Percentiles rank a stretch among this genome's conserved stretches.
Conservation (phyloP, 192 early-diverging fungal species). For the Podila horticola region DNA sequence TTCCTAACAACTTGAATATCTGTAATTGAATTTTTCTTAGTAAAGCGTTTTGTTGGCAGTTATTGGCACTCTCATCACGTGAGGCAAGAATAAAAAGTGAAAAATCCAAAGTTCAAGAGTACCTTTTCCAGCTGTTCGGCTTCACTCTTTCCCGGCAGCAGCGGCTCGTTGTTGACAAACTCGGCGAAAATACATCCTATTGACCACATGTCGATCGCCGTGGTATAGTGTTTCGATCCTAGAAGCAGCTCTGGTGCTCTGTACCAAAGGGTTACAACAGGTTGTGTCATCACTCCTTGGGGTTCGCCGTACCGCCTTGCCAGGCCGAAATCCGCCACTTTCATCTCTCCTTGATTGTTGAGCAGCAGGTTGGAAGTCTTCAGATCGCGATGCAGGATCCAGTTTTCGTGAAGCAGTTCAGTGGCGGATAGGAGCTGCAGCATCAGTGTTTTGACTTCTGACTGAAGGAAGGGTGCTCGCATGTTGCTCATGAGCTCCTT, state of each 20-base stretch:
- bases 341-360: conserved; percentile 68
- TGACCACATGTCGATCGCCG: conserved; percentile 88
- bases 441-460: conserved; percentile 87
- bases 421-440: conserved; percentile 72
- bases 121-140: conserved; percentile 82
- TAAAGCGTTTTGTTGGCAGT: background rate
- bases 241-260: conserved; percentile 72
- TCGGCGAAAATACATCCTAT: conserved; percentile 99
- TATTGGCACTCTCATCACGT: background rate
- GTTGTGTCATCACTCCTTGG: conserved; percentile 67
- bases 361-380: conserved; percentile 72
- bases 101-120: background rate
- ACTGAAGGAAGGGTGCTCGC: conserved; percentile 80
- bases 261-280: conserved; percentile 80
- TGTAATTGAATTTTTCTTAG: conserved; percentile 12
- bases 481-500: conserved; percentile 91
- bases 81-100: conserved; percentile 15
- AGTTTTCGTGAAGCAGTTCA: conserved; percentile 69
- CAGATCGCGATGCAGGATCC: conserved; percentile 78
- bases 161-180: conserved; percentile 84
- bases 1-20: conserved; percentile 92
- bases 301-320: conserved; percentile 73
- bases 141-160: conserved; percentile 84
- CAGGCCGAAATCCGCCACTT: conserved; percentile 78
- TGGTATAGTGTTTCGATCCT: conserved; percentile 68